Conservation (phyloP, 192 early-diverging fungal species). For the Backusella luteola region DNA sequence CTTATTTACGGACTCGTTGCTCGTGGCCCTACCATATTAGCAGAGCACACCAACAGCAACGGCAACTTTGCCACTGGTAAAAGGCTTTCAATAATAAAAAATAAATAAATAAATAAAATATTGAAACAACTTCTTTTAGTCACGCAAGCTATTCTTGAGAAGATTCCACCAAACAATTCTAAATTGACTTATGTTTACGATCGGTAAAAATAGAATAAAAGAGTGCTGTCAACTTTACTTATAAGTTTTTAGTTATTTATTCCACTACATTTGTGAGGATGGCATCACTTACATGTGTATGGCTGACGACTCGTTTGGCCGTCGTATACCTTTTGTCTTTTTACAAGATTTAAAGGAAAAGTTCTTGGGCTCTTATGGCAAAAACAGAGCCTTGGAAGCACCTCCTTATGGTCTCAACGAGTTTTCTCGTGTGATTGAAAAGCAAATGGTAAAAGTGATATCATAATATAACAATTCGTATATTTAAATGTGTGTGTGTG, state of each 20-base stretch:
- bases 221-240: background rate
- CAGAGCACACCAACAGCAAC: conserved; percentile 78
- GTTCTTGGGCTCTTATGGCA: conserved; percentile 60
- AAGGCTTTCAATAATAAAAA: background rate
- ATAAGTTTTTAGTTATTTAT: conserved; percentile 65
- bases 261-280: conserved; percentile 85
- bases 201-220: conserved; percentile 41
- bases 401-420: conserved; percentile 77
- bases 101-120: no score
- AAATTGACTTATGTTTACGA: conserved; percentile 94
- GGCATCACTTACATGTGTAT: conserved; percentile 86
- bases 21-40: conserved; percentile 71
- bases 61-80: conserved; percentile 80
- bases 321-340: conserved; percentile 88
- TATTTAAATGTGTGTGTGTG: background rate
- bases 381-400: conserved; percentile 52
- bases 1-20: conserved; percentile 84
- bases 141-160: conserved; percentile 84
- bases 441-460: conserved; percentile 66
- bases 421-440: conserved; percentile 78
- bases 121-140: conserved; percentile 36
- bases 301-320: conserved; percentile 68
- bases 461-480: no score
- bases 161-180: conserved; percentile 88
- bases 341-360: conserved; percentile 75